These are phyloP conservation scores for Nitzschia sp. DNA, from an alignment of 108 stramenopile species.

Conservation along the genomic window DNA sequence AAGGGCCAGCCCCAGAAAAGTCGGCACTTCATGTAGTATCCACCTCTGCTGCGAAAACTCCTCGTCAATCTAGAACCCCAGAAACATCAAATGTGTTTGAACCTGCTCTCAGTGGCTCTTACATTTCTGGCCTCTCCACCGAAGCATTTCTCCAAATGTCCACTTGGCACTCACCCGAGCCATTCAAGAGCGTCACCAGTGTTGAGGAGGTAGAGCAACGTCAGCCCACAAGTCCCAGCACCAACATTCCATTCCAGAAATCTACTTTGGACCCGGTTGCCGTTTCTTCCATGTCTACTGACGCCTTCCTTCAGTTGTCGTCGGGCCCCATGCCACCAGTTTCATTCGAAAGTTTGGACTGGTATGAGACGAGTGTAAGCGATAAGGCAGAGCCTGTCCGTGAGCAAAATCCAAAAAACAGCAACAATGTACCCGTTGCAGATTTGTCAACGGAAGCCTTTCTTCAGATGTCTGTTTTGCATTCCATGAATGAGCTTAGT, in stretches of 20 bases:
- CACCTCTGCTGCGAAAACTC: not conserved
- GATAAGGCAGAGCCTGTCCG: not conserved
- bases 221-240: not conserved
- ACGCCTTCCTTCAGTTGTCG: not conserved
- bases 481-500: not conserved
- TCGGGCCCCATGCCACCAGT: not conserved
- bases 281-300: not conserved
- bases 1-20: not conserved
- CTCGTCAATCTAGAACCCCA: not conserved
- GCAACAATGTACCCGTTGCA: not conserved
- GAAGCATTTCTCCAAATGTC: slow-evolving; percentile 3
- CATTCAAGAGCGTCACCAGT: not conserved
- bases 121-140: not conserved
- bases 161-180: not conserved
- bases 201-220: not conserved
- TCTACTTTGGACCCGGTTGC: not conserved
- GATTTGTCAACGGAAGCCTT: slow-evolving; percentile 11
- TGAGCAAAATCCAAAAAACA: not conserved
- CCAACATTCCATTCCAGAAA: not conserved
- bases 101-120: not conserved
- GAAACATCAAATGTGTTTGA: not conserved
- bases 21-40: not conserved
- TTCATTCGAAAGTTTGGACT: not conserved
- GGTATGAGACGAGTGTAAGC: too few relatives aligned
- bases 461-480: slow-evolving; percentile 5